Evolutionary conservation across 2,329 filamentous ascomycete species (phyloP).

Genomic region (Verticillium tricorpus): DNA sequence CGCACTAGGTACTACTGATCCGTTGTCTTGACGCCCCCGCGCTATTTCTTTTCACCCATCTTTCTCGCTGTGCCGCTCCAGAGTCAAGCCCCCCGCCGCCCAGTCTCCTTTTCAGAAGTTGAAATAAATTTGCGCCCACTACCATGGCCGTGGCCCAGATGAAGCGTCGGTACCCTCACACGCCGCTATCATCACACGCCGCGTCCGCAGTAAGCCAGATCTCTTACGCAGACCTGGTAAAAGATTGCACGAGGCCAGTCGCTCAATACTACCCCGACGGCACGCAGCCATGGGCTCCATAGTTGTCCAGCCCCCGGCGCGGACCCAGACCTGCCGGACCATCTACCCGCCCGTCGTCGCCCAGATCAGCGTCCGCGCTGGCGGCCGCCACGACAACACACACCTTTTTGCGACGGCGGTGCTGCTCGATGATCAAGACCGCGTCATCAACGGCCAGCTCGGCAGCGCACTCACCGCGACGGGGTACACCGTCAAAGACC

Average conservation of each 20-base stretch:
- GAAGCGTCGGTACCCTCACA: background rate
- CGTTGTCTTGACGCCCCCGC: too few relatives aligned
- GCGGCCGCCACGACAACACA: slow-evolving; percentile 1
- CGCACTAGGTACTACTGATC: too few relatives aligned
- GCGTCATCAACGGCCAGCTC: slow-evolving; percentile 15
- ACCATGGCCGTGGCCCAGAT: background rate
- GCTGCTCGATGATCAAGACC: slow-evolving; percentile 14
- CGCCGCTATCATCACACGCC: background rate
- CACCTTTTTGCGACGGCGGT: slow-evolving; percentile 22
- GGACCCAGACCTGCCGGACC: background rate
- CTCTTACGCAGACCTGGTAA: background rate
- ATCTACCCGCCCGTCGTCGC: slow-evolving; percentile 20
- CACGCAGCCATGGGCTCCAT: background rate
- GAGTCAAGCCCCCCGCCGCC: background rate
- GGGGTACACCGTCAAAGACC: slow-evolving; percentile 6
- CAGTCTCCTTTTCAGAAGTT: background rate
- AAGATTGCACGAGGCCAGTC: background rate
- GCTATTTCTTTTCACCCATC: too few relatives aligned
- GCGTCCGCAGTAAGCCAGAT: background rate
- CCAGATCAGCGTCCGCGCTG: slow-evolving; percentile 7
- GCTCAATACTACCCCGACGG: background rate
- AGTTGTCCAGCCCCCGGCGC: background rate
- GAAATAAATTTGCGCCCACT: background rate
- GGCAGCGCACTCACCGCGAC: slow-evolving; percentile 14
- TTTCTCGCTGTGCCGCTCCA: background rate